These are phyloP conservation scores for Cystobasidium slooffiae DNA, from an alignment of 1,284 basidiomycete species.

Conservation along the genomic window DNA sequence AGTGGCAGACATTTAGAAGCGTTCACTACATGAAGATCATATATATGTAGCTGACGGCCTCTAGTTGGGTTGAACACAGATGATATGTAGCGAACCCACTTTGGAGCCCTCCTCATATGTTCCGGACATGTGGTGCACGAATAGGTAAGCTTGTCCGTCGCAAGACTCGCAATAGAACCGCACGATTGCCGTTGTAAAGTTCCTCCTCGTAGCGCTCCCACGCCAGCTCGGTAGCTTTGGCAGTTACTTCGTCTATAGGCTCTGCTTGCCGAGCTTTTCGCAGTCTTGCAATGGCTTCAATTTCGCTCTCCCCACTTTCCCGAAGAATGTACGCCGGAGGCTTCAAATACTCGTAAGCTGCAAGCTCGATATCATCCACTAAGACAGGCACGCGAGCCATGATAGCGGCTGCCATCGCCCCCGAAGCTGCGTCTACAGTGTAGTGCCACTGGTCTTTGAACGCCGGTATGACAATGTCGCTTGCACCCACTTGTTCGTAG, in stretches of 20 bases:
- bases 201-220: not conserved
- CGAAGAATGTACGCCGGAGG: not conserved
- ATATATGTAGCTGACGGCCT: no score
- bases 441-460: not conserved
- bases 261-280: not conserved
- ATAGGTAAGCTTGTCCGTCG: not conserved
- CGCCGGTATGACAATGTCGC: not conserved
- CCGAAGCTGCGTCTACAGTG: not conserved
- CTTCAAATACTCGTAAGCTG: not conserved
- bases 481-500: no score
- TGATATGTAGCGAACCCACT: no score
- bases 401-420: not conserved
- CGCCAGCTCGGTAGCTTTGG: not conserved
- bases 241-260: not conserved
- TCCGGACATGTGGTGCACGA: no score
- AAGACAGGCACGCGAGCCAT: constrained; percentile 1
- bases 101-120: no score
- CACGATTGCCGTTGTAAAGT: not conserved
- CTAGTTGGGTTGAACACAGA: no score
- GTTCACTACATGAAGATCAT: no score
- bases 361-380: not conserved
- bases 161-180: not conserved
- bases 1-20: no score
- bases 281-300: not conserved
- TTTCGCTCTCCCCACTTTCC: not conserved